A percentile compares a stretch with the other conserved stretches of the same genome.
Conservation (phyloP, 306 rosid species). For the Gynostemma pentaphyllum region DNA sequence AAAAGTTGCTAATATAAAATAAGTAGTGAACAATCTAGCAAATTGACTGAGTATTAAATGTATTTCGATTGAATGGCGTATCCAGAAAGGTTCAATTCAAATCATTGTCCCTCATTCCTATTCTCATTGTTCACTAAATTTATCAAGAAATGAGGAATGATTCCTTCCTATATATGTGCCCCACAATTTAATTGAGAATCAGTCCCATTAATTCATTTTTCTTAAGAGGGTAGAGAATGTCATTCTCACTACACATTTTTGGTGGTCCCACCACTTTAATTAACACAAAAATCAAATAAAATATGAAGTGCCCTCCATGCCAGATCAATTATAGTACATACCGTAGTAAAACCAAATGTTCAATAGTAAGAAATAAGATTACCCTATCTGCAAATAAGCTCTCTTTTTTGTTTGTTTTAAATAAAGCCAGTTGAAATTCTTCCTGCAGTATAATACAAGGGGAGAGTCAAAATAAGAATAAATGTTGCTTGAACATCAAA, state of each 20-base stretch:
- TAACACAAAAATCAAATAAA: neutral
- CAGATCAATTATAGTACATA: neutral
- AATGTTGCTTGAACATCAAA: neutral
- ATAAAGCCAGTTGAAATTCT: conserved; percentile 68
- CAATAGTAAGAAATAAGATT: neutral
- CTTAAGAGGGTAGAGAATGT: too few relatives aligned
- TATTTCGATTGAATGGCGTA: neutral
- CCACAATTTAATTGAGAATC: too few relatives aligned
- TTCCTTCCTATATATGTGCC: too few relatives aligned
- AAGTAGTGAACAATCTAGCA: neutral
- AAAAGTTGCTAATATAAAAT: neutral
- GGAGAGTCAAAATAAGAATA: neutral
- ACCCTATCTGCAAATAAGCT: conserved; percentile 89
- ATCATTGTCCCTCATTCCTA: too few relatives aligned
- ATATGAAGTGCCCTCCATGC: neutral
- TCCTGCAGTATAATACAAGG: conserved; percentile 27
- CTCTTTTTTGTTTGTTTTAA: conserved; percentile 63
- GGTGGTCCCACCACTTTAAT: neutral
- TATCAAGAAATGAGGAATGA: too few relatives aligned
- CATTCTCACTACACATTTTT: too few relatives aligned
- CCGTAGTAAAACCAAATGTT: neutral
- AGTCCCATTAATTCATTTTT: too few relatives aligned
- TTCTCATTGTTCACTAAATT: too few relatives aligned
- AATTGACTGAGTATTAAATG: neutral
- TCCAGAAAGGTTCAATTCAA: too few relatives aligned